Evolutionary conservation across 768 basidiomycete genomes (phyloP), one percentile per base, ranked within the genome.

Genomic region (Panus rudis): DNA sequence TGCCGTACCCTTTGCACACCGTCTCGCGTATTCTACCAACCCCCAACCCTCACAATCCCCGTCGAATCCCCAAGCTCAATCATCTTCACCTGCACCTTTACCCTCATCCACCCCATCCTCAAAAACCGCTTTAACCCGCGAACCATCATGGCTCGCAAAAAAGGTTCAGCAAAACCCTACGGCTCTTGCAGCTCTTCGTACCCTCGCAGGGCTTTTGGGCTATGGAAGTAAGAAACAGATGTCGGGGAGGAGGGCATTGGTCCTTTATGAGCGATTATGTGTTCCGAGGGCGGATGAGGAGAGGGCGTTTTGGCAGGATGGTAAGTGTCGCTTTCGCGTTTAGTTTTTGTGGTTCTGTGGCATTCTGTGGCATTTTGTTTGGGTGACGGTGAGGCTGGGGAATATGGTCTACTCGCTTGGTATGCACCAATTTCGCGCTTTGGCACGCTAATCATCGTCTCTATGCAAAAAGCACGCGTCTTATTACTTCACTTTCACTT

Each of bases 201-300:
- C 57, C 0, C n/a, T 79, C 35, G 72, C 75, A 10, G 66, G 64
- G 33, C 42, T 68, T 6, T 62, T 84, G 8, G 83, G 83, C 3
- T 85, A 84, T 47, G 70, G 73, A 4, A 78, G 71, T 48, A 64
- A 75, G 0, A 78, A 72, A 49, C 81, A 86, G 49, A 50, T 78
- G 3, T 79, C 81, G 0, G 82, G 73, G 17, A 55, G 75, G 39
- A 66, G 80, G n/a, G 68, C 79, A 3, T 71, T 79, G 30, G 62
- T 63, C 14, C 52, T 85, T 38, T 86, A 86, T 54, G 69, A 75
- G 39, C 58, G 70, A 14, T 52, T 83, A 6, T 81, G 79, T 52
- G 71, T 75, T 1, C 58, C 65, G 13, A 70, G 64, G 35, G 73
- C 81, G 14, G 84, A 84, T 47, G 67, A 77, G 43, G 78, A 84